Conservation (phyloP, 2,329 filamentous ascomycete species). For the Chrysoporthe puriensis region DNA sequence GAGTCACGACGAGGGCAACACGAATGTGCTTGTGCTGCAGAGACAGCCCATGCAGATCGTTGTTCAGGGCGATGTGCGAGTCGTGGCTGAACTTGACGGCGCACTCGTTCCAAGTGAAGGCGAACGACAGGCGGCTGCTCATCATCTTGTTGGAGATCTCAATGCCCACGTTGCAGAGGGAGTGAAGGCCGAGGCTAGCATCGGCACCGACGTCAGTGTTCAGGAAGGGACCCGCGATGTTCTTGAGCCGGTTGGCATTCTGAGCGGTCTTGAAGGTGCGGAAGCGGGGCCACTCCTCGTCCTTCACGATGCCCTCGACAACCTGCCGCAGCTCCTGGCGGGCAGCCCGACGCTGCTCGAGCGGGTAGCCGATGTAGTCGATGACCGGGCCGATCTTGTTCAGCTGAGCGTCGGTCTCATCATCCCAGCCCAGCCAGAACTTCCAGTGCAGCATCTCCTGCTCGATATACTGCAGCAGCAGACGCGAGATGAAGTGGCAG, state of each 20-base stretch:
- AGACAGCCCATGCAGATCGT: constrained; percentile 43
- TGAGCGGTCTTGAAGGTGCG: constrained; percentile 33
- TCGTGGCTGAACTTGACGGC: constrained; percentile 52
- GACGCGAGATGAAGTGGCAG: constrained; percentile 43
- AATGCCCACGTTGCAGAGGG: constrained; percentile 47
- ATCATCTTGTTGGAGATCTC: constrained; percentile 53
- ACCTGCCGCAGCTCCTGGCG: constrained; percentile 41
- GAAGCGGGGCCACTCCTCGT: constrained; percentile 35
- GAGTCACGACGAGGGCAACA: constrained; percentile 58
- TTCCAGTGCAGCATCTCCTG: constrained; percentile 39
- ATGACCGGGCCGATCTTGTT: constrained; percentile 29
- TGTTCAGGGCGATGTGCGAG: constrained; percentile 52
- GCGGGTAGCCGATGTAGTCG: constrained; percentile 28
- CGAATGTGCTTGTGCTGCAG: constrained; percentile 56
- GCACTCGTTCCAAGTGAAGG: constrained; percentile 51
- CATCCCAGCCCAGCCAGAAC: constrained; percentile 40
- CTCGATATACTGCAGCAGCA: constrained; percentile 43
- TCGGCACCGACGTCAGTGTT: constrained; percentile 42
- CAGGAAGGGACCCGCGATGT: constrained; percentile 48
- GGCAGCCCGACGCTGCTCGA: constrained; percentile 41
- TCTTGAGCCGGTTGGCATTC: constrained; percentile 36
- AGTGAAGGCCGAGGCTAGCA: constrained; percentile 48
- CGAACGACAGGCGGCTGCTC: constrained; percentile 41
- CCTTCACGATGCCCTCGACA: constrained; percentile 39
- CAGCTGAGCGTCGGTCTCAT: constrained; percentile 33